Base-by-base conservation (phyloP, 192 early-diverging fungal species). In the Rhizoclosmatium globosum region DNA sequence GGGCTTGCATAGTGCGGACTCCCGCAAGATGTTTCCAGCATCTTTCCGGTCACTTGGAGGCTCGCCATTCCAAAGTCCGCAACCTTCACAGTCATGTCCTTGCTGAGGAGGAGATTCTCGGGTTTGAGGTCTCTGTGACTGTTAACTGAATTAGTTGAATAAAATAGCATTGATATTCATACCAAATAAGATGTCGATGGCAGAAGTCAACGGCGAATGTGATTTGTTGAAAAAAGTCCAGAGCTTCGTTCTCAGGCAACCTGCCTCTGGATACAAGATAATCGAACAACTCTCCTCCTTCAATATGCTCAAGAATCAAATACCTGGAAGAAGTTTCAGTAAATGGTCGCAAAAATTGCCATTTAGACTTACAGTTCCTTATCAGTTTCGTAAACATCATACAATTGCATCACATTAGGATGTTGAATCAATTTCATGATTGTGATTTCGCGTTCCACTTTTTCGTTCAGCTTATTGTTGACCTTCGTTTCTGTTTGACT, bases 51-150 rank as follows among this genome's bases (percentile, higher is more conserved):
- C 7, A 88, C 80, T 66, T 86, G 85, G 57, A 89, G 65, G 23
- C 75, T 96, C 3, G 98, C 97, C 79, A 99, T 89, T 3, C 98
- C 98, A 84, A 99, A 99, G 84, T 99, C 98, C 0, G 97, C 97
- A 64, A 99, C 94, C 81, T 99, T 99, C 50, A 99, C 94, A 82
- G 96, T 97, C 80, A 91, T 87, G 74, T 95, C 92, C 9, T 92
- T 90, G 84, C 98, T 96, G 57, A 99, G 87, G 59, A 99, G 88
- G 31, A 99, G 86, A 77, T 89, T 89, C 79, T 90, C 89, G 45
- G 89, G 90, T 48, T 91, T 91, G 19, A 91, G 69, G 83, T 91
- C 90, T 1, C 88, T 81, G 56, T 90, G 88, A 74, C 88, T 90
- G 38, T 19, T 0, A 46, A 41, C 74, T 15, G 31, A 47, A 39